Base-by-base conservation (phyloP, 2,329 filamentous ascomycete genomes). In the Neoscytalidium dimidiatum region DNA sequence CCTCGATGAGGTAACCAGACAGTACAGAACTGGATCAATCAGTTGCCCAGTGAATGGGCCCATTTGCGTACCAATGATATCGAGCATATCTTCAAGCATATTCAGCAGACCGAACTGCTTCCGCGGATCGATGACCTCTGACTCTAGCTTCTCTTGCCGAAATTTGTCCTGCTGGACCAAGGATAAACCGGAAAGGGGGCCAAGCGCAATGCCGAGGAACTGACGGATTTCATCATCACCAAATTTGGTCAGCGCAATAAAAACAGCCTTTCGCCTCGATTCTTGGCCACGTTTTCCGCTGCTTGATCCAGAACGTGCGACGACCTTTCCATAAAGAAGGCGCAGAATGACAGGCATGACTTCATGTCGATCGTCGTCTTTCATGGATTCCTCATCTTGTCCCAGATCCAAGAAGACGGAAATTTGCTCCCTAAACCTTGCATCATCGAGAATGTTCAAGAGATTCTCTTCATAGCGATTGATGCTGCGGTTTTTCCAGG, bases 41-140 rank as follows among this genome's bases (percentile, higher is more conserved):
- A 98, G 83, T 13, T 84, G 85, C 17, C 85, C 81, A 56, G 90
- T 85, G 70, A 91, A 94, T 0, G 88, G 85, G 2, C 83, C 78
- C 62, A 96, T 87, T 62, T 89, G 89, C 4, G 85, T 87, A 62
- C 94, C 92, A 38, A 98, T 85, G 62, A 95, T 92, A 65, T 90
- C 90, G 66, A 98, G 88, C 74, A 98, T 87, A 11, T 94, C 88
- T 66, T 93, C 89, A 57, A 95, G 84, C 92, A 98, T 95, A 74
- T 96, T 96, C 60, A 97, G 81, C 74, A 97, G 88, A 81, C 96
- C 95, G 66, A 95, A 86, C 76, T 97, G 94, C 76, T 94, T 95
- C 71, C 94, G 87, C 11, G 85, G 79, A 17, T 86, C 85, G 28
- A 94, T 79, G 13, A 90, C 67, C 49, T 91, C 86, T 29, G 83